Conservation (phyloP, 1,284 basidiomycete species). For the Ustilago lituana region DNA sequence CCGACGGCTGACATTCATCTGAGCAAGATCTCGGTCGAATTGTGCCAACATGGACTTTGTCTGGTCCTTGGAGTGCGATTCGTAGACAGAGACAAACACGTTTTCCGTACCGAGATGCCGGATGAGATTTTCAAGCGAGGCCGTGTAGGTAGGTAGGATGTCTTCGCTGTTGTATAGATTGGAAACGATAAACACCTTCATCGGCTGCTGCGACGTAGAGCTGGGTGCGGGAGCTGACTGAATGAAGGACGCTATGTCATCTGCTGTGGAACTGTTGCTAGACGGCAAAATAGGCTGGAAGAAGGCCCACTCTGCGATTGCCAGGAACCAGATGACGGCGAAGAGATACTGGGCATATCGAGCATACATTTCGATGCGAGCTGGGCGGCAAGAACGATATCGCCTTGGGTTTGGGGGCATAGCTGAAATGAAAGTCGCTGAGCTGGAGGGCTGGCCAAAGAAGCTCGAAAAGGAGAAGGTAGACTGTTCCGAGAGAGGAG, state of each 20-base stretch:
- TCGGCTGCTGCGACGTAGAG: neutral
- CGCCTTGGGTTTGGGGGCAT: neutral
- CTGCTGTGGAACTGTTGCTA: neutral
- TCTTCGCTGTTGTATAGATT: constrained; percentile 58
- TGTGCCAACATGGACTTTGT: constrained; percentile 69
- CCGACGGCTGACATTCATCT: constrained; percentile 41
- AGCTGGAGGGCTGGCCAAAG: neutral
- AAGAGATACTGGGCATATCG: constrained; percentile 21
- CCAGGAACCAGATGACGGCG: constrained; percentile 28
- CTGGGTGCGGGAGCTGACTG: neutral
- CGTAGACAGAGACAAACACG: constrained; percentile 73
- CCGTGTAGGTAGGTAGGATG: constrained; percentile 48
- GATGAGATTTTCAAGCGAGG: constrained; percentile 40
- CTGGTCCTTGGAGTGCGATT: constrained; percentile 71
- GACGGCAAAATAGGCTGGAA: constrained; percentile 12
- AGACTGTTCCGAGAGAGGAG: constrained; percentile 4
- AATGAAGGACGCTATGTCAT: constrained; percentile 6
- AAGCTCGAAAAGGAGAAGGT: constrained; percentile 2
- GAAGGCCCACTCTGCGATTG: constrained; percentile 27
- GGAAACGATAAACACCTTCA: constrained; percentile 51
- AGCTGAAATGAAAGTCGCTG: neutral
- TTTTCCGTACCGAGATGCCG: constrained; percentile 70
- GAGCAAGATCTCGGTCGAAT: constrained; percentile 67
- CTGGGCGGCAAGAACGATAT: constrained; percentile 7
- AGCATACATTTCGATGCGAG: constrained; percentile 4